phyloP scores from a whole-genome alignment of 1,284 basidiomycete species.

The Sporisorium reilianum region DNA sequence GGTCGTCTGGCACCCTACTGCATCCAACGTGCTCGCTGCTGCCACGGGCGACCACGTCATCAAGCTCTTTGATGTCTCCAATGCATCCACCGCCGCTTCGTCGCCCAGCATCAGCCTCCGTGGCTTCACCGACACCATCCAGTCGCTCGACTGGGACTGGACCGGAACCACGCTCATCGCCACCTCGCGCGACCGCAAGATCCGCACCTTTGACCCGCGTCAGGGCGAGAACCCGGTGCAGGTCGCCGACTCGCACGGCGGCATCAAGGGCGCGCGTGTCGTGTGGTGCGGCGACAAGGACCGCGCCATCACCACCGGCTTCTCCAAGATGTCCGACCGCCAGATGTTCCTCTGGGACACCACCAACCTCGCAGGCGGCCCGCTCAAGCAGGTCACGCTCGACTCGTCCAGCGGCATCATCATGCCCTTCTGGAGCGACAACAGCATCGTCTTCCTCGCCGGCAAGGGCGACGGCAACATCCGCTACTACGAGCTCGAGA shows the following conservation, averaged over 20 bases:
- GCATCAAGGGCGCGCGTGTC: slow-evolving; percentile 91
- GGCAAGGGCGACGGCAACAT: slow-evolving; percentile 72
- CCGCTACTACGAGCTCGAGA: slow-evolving; percentile 87
- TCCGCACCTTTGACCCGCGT: slow-evolving; percentile 89
- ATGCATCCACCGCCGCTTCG: slow-evolving; percentile 70
- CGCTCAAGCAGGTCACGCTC: slow-evolving; percentile 55
- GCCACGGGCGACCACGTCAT: slow-evolving; percentile 89
- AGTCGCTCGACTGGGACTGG: slow-evolving; percentile 85
- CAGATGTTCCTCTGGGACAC: slow-evolving; percentile 78
- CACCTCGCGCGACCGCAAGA: slow-evolving; percentile 88
- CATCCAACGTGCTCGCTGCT: slow-evolving; percentile 85
- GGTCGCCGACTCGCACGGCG: slow-evolving; percentile 85
- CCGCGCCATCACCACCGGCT: slow-evolving; percentile 88
- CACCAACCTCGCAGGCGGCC: slow-evolving; percentile 45
- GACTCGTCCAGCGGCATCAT: slow-evolving; percentile 79
- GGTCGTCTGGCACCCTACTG: slow-evolving; percentile 93
- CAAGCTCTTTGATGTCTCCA: slow-evolving; percentile 83
- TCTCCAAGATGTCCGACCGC: slow-evolving; percentile 92
- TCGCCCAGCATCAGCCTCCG: slow-evolving; percentile 73
- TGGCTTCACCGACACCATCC: slow-evolving; percentile 89
- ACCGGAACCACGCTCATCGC: slow-evolving; percentile 80
- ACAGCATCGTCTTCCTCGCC: slow-evolving; percentile 83
- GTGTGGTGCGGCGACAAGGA: slow-evolving; percentile 91
- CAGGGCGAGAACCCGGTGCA: slow-evolving; percentile 83
- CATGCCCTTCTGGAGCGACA: slow-evolving; percentile 96